Percentiles rank a stretch among this genome's conserved stretches.
These are phyloP conservation scores for Saccharomycopsis phalli DNA, from an alignment of 1,139 yeast species.

Conservation along the genomic window DNA sequence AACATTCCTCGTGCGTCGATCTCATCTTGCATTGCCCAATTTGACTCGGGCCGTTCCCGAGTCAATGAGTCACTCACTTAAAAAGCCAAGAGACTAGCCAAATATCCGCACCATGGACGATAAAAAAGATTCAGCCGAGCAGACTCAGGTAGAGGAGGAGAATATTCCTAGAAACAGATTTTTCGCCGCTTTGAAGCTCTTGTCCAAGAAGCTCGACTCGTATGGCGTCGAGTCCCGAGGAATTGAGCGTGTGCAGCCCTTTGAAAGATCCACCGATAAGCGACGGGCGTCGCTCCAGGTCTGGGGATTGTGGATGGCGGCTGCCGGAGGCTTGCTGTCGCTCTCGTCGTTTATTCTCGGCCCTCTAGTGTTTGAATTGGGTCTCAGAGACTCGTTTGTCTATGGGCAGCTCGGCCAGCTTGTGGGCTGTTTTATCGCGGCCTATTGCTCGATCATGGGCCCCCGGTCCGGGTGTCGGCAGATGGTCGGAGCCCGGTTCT, in stretches of 20 bases:
- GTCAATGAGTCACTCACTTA: no score
- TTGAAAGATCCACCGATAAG: constrained; percentile 50
- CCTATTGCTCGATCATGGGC: constrained; percentile 77
- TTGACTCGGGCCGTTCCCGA: constrained; percentile 1
- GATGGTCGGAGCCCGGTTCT: constrained; percentile 71
- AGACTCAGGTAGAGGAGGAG: no score
- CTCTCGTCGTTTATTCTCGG: constrained; percentile 77
- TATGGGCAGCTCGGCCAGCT: constrained; percentile 55
- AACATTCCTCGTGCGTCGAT: background rate
- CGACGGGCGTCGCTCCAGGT: constrained; percentile 47
- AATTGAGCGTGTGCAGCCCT: constrained; percentile 65
- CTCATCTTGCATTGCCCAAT: background rate
- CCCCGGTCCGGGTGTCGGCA: constrained; percentile 83
- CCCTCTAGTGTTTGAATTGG: constrained; percentile 58
- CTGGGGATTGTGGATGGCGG: constrained; percentile 73
- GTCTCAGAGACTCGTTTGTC: constrained; percentile 51
- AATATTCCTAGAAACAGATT: no score
- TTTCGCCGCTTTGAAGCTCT: background rate
- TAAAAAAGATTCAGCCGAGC: no score
- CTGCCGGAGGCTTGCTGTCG: constrained; percentile 76
- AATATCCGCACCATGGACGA: no score
- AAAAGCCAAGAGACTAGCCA: no score
- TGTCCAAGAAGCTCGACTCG: constrained; percentile 33
- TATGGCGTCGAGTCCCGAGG: constrained; percentile 73
- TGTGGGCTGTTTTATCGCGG: constrained; percentile 67